These are phyloP conservation scores for Gliomastix tumulicola DNA, from an alignment of 2,329 filamentous ascomycete genomes.

Conservation along the genomic window DNA sequence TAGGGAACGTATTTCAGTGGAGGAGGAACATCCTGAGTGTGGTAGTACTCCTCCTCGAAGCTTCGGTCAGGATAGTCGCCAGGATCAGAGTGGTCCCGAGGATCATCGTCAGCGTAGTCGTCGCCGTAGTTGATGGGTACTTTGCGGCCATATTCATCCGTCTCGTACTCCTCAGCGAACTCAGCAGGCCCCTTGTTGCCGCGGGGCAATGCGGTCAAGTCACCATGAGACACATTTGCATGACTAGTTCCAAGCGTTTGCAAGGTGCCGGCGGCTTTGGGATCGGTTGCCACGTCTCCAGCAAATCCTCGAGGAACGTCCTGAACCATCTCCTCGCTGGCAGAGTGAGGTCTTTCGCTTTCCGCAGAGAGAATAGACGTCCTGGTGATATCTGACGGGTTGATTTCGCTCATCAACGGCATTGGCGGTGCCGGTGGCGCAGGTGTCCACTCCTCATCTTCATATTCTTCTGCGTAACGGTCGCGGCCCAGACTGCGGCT, in stretches of 20 bases:
- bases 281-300: constrained; percentile 57
- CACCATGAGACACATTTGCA: constrained; percentile 53
- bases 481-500: constrained; percentile 37
- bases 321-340: constrained; percentile 55
- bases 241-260: constrained; percentile 63
- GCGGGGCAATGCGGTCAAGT: constrained; percentile 47
- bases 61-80: constrained; percentile 31
- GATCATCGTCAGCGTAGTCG: constrained; percentile 32
- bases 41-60: constrained; percentile 42
- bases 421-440: constrained; percentile 64
- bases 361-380: constrained; percentile 80
- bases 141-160: constrained; percentile 35
- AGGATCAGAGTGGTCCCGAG: constrained; percentile 17
- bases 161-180: constrained; percentile 39
- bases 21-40: constrained; percentile 55
- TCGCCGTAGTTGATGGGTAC: constrained; percentile 26
- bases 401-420: constrained; percentile 81
- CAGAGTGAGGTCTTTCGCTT: constrained; percentile 65
- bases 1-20: constrained; percentile 62
- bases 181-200: constrained; percentile 30
- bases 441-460: constrained; percentile 46
- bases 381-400: constrained; percentile 79
- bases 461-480: constrained; percentile 40
- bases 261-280: constrained; percentile 42
- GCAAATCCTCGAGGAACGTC: too few species aligned